Base-by-base conservation (phyloP, 441 rosid species). In the Euphorbia schlechtendalii region DNA sequence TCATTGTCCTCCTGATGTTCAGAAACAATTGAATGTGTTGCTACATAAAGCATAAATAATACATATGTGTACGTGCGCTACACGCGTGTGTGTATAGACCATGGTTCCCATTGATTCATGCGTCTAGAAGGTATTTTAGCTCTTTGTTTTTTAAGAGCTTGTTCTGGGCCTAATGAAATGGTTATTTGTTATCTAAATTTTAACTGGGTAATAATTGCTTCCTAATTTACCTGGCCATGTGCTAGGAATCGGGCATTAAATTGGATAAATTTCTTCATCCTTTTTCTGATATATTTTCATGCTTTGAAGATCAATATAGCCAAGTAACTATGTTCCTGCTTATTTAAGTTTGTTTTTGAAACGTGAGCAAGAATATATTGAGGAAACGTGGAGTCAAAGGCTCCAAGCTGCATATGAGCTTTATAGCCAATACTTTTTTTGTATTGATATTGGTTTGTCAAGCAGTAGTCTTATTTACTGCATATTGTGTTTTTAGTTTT, bases 121-220 rank as follows among this genome's bases (percentile, higher is more conserved):
- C 15, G 8, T 24, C 12, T 20, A 53, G 20, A 11, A 48, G 14
- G 15, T 61, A n/a, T 38, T 15, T 60, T 25, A n/a, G 32, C 7
- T 56, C 21, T 56, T 13, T 59, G 63, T 28, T 17, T 40, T 28
- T 45, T 21, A n/a, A 34, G 45, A 52, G 70, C 17, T 51, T 46
- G 7, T 45, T 38, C 38, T 27, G 11, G 14, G 38, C 51, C 41
- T 32, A 27, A 25, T 24, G 51, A 25, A 14, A 32, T 40, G 9
- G 24, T 25, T 59, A 49, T 40, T 24, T 11, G 8, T 48, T 13
- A 11, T 51, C 27, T 3, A 53, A 8, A n/a, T 30, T 32, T 45
- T 59, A 14, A 57, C 20, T 30, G 32, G 1, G 41, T 41, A 56
- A 20, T 5, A 53, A n/a, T 13, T 21, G 43, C 61, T 62, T 69